phyloP scores from a whole-genome alignment of 1,139 yeast genomes.

The Blastobotrys persicus region DNA sequence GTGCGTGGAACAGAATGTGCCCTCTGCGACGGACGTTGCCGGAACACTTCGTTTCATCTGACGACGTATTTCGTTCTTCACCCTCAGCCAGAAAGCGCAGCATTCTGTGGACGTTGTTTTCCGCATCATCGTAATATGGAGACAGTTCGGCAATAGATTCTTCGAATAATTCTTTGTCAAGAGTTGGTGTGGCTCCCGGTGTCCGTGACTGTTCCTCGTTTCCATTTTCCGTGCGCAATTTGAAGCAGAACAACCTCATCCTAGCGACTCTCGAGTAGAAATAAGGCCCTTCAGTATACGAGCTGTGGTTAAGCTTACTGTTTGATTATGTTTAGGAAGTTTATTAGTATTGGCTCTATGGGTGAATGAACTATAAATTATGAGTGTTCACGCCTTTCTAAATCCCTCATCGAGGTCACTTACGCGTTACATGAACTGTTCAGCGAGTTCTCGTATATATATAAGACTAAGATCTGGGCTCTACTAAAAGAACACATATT shows the following conservation, averaged over 20 bases:
- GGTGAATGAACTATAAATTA: no score
- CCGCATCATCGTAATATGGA: conserved; percentile 10
- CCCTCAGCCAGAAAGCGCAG: neutral
- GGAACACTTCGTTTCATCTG: conserved; percentile 5
- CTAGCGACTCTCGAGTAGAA: no score
- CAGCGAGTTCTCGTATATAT: no score
- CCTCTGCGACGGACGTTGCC: neutral
- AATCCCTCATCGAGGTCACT: no score
- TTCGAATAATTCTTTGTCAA: conserved; percentile 6
- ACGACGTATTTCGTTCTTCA: neutral
- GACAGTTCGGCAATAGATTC: conserved; percentile 8
- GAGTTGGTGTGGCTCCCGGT: neutral
- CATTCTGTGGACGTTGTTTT: conserved; percentile 8
- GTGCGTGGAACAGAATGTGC: neutral
- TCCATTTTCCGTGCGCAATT: neutral
- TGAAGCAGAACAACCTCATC: conserved; percentile 2
- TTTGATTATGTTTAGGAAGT: no score
- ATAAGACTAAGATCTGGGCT: no score
- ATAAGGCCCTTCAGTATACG: no score
- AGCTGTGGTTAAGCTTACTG: no score
- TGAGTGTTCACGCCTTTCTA: no score
- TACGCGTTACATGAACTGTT: no score
- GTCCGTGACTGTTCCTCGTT: neutral
- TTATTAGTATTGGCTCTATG: no score
- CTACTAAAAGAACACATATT: no score